These are phyloP conservation scores for Agaricus bisporus DNA, from an alignment of 768 basidiomycete genomes.

Conservation along the genomic window DNA sequence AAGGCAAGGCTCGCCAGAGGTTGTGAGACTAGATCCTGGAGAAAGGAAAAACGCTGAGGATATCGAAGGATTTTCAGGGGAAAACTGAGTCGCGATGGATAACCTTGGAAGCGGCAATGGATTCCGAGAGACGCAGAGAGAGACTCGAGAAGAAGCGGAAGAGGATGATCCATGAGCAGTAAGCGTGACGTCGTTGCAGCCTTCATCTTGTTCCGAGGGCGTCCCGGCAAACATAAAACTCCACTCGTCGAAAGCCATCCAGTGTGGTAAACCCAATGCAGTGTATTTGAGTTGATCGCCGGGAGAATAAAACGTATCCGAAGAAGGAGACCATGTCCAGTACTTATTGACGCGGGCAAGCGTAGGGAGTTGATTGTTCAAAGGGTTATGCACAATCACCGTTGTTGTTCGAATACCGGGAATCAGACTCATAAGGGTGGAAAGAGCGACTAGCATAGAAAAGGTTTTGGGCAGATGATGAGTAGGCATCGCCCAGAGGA, in stretches of 20 bases:
- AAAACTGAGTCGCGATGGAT: constrained; percentile 58
- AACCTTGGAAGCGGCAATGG: constrained; percentile 48
- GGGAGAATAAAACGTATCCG: constrained; percentile 54
- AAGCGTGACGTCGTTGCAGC: constrained; percentile 53
- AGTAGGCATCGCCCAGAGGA: constrained; percentile 30
- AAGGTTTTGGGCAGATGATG: constrained; percentile 41
- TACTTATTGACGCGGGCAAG: constrained; percentile 62
- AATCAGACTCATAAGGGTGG: constrained; percentile 28
- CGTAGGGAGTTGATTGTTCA: constrained; percentile 69
- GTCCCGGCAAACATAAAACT: constrained; percentile 63
- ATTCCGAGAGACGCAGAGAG: constrained; percentile 49
- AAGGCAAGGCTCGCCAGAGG: constrained; percentile 42
- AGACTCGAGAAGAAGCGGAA: constrained; percentile 45
- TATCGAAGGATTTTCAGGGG: constrained; percentile 50
- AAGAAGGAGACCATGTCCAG: constrained; percentile 68
- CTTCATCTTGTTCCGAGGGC: constrained; percentile 58
- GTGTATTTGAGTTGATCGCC: constrained; percentile 42
- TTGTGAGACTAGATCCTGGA: constrained; percentile 50
- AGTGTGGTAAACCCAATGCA: constrained; percentile 55
- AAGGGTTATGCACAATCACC: constrained; percentile 51
- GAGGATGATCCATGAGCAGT: constrained; percentile 52
- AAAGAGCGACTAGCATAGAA: constrained; percentile 64
- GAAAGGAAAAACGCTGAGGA: constrained; percentile 72
- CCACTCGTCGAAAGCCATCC: constrained; percentile 68
- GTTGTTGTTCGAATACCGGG: constrained; percentile 31